Evolutionary conservation across 306 rosid genomes (phyloP), one percentile per base, ranked within the genome.

Genomic region (Purshia tridentata): DNA sequence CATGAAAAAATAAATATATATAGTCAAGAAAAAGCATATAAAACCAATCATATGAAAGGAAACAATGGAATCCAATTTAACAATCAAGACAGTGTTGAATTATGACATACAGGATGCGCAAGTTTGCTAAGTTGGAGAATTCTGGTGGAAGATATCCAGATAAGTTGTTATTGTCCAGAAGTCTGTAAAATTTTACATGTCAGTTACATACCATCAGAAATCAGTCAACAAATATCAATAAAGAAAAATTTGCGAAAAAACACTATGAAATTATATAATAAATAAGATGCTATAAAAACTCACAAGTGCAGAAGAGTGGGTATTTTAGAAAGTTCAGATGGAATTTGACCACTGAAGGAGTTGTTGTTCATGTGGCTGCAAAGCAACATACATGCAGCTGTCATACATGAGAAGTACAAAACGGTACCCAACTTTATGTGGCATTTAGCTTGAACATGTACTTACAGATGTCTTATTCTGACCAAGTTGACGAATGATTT

Each of bases 321-420:
- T 78, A 83, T 48, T 72, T 8, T 44, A 35, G 83, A 75, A 70
- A 86, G 77, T 75, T 86, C 85, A 13, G 78, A 18, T 4, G 85
- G 89, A 46, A 86, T 80, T 72, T 64, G 81, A 59, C 84, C 85
- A 61, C 83, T 86, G 11, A 86, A 76, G 18, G 82, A 80, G 72
- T 86, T 86, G 74, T 86, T 86, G 68, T 86, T 86, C 87, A 86
- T 73, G 76, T 86, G 89, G 59, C 87, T 86, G 83, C 80, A 22
- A 68, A 66, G 40, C 23, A 52, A 23, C 40, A 19, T 9, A 9
- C 22, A 37, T 9, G 18, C 52, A 23, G 9, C 48, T 46, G 50
- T 71, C 53, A 54, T 11, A 18, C 41, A 19, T 14, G 46, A 56
- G 44, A 77, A 54, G 15, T 35, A 19, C 12, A 37, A 29, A 29